A percentile compares a stretch with the other conserved stretches of the same genome.
These are phyloP conservation scores for Phlegmacium glaucopus DNA, from an alignment of 768 basidiomycete species.

Conservation along the genomic window DNA sequence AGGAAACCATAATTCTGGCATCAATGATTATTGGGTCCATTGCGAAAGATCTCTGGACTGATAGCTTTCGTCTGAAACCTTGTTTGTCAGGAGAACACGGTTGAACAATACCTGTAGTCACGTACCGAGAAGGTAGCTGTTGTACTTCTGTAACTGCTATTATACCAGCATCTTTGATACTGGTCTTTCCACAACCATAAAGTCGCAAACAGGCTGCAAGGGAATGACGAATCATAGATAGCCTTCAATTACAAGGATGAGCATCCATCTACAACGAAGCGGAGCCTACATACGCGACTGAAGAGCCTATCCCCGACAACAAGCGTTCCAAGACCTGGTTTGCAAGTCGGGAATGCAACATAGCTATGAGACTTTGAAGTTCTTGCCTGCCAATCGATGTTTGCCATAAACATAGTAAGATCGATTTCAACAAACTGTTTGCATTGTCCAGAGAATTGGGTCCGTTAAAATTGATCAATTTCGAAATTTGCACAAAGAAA, in stretches of 20 bases:
- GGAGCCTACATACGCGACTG: conserved; percentile 35
- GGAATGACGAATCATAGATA: conserved; percentile 57
- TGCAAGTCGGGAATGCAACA: conserved; percentile 43
- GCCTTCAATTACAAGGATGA: conserved; percentile 19
- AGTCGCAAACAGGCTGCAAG: conserved; percentile 58
- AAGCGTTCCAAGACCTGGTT: conserved; percentile 36
- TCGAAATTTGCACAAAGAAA: conserved; percentile 46
- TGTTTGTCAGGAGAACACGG: neutral
- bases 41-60: conserved; percentile 36
- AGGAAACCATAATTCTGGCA: conserved; percentile 48
- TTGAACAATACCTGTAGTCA: conserved; percentile 3
- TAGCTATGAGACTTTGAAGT: conserved; percentile 47
- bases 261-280: neutral
- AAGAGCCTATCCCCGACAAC: conserved; percentile 21
- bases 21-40: conserved; percentile 63
- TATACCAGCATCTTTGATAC: conserved; percentile 42
- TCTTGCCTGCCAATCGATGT: conserved; percentile 56
- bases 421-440: conserved; percentile 48
- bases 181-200: conserved; percentile 60
- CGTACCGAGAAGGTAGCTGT: conserved; percentile 56
- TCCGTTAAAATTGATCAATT: conserved; percentile 34
- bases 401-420: conserved; percentile 59
- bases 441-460: conserved; percentile 38
- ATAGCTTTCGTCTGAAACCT: conserved; percentile 43
- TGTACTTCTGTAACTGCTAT: conserved; percentile 45